Evolutionary conservation across 1,284 basidiomycete genomes (phyloP).

Genomic region (Boletus calvinii): DNA sequence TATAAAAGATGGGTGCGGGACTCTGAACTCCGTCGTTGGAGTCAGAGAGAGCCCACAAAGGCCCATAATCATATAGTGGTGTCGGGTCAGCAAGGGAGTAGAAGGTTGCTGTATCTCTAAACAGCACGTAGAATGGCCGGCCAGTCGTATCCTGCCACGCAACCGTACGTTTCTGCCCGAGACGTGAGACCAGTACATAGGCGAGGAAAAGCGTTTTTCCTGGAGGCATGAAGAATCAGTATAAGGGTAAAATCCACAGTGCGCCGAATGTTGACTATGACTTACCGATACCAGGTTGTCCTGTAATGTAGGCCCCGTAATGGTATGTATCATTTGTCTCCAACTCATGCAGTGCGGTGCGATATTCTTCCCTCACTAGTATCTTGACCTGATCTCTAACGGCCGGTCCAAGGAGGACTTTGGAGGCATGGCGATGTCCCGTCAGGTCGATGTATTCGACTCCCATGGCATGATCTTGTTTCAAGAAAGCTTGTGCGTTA

Average conservation of each 20-base stretch:
- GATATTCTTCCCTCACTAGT: slow-evolving; percentile 4
- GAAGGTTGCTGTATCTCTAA: too few relatives aligned
- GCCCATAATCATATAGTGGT: too few relatives aligned
- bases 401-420: neutral
- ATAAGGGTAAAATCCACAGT: neutral
- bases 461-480: neutral
- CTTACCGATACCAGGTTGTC: slow-evolving; percentile 10
- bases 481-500: neutral
- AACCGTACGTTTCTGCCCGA: neutral
- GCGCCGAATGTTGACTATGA: neutral
- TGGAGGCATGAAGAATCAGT: too few relatives aligned
- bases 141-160: neutral
- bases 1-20: neutral
- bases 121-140: neutral
- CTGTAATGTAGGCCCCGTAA: neutral
- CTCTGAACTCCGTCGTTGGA: neutral
- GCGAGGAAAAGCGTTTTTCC: slow-evolving; percentile 4
- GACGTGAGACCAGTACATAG: neutral
- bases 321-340: neutral
- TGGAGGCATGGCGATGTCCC: neutral
- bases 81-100: too few relatives aligned
- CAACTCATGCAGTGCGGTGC: neutral
- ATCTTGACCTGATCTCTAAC: neutral
- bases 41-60: neutral
- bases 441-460: neutral